Conservation (phyloP, 1,139 yeast genomes). For the Protomyces macrosporus region DNA sequence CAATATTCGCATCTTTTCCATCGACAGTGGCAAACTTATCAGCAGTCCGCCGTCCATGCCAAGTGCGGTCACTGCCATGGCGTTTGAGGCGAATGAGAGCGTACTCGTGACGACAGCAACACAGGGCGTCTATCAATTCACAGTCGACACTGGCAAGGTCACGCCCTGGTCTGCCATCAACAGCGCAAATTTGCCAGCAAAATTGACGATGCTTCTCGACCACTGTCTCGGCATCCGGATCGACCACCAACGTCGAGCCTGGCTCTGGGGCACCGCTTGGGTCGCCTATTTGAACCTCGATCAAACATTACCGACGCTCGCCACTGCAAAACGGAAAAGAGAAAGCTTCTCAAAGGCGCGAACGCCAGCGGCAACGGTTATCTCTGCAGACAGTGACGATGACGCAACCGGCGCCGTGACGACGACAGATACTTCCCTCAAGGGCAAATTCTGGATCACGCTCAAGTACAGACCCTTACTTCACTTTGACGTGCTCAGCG, state of each 20-base stretch:
- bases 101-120: slow-evolving; percentile 58
- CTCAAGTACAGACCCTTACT: slow-evolving; percentile 71
- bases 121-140: slow-evolving; percentile 67
- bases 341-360: neutral
- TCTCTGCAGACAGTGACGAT: neutral
- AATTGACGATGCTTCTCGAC: slow-evolving; percentile 56
- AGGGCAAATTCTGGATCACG: slow-evolving; percentile 64
- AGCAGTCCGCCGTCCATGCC: slow-evolving; percentile 48
- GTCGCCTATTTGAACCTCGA: slow-evolving; percentile 65
- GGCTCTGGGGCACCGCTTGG: slow-evolving; percentile 92
- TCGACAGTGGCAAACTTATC: slow-evolving; percentile 29
- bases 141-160: slow-evolving; percentile 40
- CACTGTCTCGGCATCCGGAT: slow-evolving; percentile 69
- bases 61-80: slow-evolving; percentile 58
- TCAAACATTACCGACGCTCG: slow-evolving; percentile 49
- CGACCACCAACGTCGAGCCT: slow-evolving; percentile 42
- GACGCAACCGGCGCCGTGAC: neutral
- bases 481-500: slow-evolving; percentile 54
- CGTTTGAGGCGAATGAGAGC: slow-evolving; percentile 45
- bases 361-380: neutral
- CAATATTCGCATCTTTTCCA: slow-evolving; percentile 53
- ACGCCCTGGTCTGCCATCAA: slow-evolving; percentile 79
- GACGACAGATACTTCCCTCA: slow-evolving; percentile 2
- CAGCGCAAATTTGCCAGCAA: slow-evolving; percentile 66
- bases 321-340: neutral